Conservation (phyloP, 768 basidiomycete species). For the Psilocybe cubensis region DNA sequence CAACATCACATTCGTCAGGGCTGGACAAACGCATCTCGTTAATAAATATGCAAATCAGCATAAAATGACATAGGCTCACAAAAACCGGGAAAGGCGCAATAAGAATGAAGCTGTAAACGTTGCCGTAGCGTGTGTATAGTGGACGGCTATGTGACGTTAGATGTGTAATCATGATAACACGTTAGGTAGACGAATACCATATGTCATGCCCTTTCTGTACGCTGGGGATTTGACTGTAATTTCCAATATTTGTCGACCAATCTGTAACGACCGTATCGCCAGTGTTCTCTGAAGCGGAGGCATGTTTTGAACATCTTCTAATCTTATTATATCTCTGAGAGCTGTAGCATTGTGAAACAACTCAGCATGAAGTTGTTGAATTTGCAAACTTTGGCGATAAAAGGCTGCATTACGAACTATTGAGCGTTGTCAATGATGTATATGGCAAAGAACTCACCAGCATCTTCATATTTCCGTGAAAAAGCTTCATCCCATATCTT, state of each 20-base stretch:
- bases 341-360: conserved; percentile 86
- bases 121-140: conserved; percentile 90
- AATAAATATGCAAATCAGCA: neutral
- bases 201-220: conserved; percentile 92
- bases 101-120: conserved; percentile 93
- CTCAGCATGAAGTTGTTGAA: conserved; percentile 87
- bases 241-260: conserved; percentile 79
- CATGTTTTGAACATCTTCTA: conserved; percentile 87
- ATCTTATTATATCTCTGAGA: conserved; percentile 80
- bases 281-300: conserved; percentile 75
- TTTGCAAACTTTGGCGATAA: conserved; percentile 87
- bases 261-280: conserved; percentile 81
- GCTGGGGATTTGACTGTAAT: conserved; percentile 84
- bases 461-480: conserved; percentile 82
- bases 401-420: conserved; percentile 56
- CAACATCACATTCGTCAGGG: conserved; percentile 81
- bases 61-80: conserved; percentile 54
- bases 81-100: conserved; percentile 82
- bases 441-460: conserved; percentile 47
- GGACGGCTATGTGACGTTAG: conserved; percentile 60
- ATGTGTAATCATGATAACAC: neutral
- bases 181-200: conserved; percentile 50
- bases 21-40: conserved; percentile 38
- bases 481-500: conserved; percentile 79
- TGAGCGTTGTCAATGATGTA: neutral